These are phyloP conservation scores for Prototheca wickerhamii DNA, from an alignment of 163 green algal species.

Conservation along the genomic window DNA sequence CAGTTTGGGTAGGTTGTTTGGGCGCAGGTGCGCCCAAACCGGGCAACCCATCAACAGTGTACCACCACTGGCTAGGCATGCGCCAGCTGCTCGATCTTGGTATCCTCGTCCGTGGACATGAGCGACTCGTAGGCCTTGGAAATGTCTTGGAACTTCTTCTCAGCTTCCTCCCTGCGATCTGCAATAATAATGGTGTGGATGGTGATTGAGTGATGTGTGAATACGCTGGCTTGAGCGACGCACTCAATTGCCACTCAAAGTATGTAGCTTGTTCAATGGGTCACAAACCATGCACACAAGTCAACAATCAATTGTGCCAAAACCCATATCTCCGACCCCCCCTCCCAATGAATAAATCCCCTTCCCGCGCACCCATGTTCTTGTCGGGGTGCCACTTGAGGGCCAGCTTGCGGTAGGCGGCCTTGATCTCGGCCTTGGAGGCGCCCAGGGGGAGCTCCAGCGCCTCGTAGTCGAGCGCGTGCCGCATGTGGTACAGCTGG, in stretches of 20 bases:
- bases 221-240: too few relatives aligned
- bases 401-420: conserved; percentile 37
- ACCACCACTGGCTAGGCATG: neutral
- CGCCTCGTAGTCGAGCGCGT: conserved; percentile 74
- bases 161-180: conserved; percentile 57
- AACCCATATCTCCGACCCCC: neutral
- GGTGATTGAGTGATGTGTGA: neutral
- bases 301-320: neutral
- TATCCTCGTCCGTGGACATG: conserved; percentile 77
- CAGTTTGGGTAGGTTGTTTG: too few relatives aligned
- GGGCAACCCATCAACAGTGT: neutral
- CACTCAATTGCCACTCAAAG: too few relatives aligned
- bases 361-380: conserved; percentile 35
- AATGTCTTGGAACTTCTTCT: conserved; percentile 79
- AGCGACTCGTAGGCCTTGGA: conserved; percentile 68
- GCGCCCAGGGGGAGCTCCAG: conserved; percentile 64
- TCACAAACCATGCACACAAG: neutral
- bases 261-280: too few relatives aligned
- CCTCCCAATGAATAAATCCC: neutral
- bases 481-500: conserved; percentile 82
- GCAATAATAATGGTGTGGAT: too few relatives aligned
- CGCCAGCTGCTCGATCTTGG: conserved; percentile 54
- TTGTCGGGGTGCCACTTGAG: conserved; percentile 83
- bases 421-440: conserved; percentile 38
- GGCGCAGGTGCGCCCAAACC: too few relatives aligned